Base-by-base conservation (phyloP, 139 green algal species). In the Eudorina sp. region DNA sequence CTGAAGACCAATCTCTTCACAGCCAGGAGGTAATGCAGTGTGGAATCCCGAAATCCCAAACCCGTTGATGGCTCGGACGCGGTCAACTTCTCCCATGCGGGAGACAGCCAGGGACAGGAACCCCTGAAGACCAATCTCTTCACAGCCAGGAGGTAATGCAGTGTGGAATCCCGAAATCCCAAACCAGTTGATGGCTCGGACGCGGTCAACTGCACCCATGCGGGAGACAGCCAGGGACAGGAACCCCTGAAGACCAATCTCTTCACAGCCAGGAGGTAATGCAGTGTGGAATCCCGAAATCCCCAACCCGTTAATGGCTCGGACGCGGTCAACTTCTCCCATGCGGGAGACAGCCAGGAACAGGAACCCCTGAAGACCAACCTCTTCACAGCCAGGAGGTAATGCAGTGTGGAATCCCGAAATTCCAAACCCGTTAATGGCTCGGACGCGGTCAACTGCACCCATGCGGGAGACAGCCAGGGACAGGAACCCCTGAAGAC, bases 131-230 rank as follows among this genome's bases (percentile, higher is more conserved):
- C 14, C 40, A 55, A 51, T 7, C 16, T 51, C 68, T n/a, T 76
- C 68, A 31, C 68, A 53, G 68, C 68, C 36, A 78, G 23, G 18
- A 58, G n/a, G n/a, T n/a, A n/a, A n/a, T n/a, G n/a, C n/a, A n/a
- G n/a, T n/a, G n/a, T n/a, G n/a, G n/a, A n/a, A n/a, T n/a, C n/a
- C n/a, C n/a, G n/a, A n/a, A n/a, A n/a, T n/a, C n/a, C n/a, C n/a
- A n/a, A n/a, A n/a, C n/a, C n/a, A n/a, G n/a, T n/a, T n/a, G 21
- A 84, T 72, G 46, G 36, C 77, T 83, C 76, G 27, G 76, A 68
- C 76, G 14, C 34, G 11, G 68, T 46, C 68, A 25, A 8, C 23
- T 76, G 29, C 68, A 45, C 13, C 14, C 68, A 76, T 5, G 9
- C 27, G 36, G 29, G 36, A 27, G 34, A 76, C 34, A 76, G 68